A percentile compares a stretch with the other conserved stretches of the same genome.
These are phyloP conservation scores for Lactifluus volemus DNA, from an alignment of 768 basidiomycete species.

Conservation along the genomic window DNA sequence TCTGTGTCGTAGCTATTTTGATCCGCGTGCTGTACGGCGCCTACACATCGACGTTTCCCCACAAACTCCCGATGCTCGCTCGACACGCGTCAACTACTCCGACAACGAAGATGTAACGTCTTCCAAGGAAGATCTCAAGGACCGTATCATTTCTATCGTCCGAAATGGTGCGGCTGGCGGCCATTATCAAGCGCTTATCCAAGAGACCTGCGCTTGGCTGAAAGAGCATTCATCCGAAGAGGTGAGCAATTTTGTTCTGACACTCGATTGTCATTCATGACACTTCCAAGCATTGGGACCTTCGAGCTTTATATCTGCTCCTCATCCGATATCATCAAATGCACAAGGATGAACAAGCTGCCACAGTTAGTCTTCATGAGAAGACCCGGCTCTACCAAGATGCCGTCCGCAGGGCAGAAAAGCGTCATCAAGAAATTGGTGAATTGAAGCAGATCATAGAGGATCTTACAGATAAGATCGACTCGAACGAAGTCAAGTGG, in stretches of 20 bases:
- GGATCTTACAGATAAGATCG: conserved; percentile 12
- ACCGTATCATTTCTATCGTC: conserved; percentile 15
- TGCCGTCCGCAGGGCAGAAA: conserved; percentile 7
- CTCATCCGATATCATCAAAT: conserved; percentile 19
- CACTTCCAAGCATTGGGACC: conserved; percentile 19
- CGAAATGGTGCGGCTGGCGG: conserved; percentile 18
- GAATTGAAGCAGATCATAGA: conserved; percentile 9
- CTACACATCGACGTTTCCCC: conserved; percentile 17
- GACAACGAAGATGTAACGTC: neutral
- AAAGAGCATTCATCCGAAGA: conserved; percentile 14
- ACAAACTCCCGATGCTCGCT: conserved; percentile 8
- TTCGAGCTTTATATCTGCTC: conserved; percentile 19
- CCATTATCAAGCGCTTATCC: conserved; percentile 17
- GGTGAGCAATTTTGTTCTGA: neutral
- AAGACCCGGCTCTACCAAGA: conserved; percentile 17
- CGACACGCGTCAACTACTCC: neutral
- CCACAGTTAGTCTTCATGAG: conserved; percentile 13
- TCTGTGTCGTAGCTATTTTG: conserved; percentile 17
- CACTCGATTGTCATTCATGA: neutral
- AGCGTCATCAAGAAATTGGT: conserved; percentile 5
- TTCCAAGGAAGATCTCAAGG: conserved; percentile 16
- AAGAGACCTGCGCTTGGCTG: conserved; percentile 17
- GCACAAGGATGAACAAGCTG: conserved; percentile 20
- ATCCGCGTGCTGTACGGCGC: conserved; percentile 13
- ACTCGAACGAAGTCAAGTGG: conserved; percentile 10